Conservation (phyloP, 352 stramenopile genomes). For the Phytophthora brassicae region DNA sequence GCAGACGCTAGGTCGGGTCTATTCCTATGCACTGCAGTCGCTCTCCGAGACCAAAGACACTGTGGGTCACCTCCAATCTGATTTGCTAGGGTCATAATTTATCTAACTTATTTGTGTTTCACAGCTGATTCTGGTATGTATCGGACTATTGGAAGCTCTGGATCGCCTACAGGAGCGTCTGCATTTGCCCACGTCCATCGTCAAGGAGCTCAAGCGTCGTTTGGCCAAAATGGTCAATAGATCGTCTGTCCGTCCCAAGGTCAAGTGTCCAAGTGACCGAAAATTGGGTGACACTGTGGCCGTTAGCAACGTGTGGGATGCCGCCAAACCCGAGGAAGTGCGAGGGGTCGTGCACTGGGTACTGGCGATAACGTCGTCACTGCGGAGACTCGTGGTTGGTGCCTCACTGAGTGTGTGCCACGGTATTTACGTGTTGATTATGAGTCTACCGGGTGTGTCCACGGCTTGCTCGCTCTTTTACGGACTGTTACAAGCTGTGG, state of each 20-base stretch:
- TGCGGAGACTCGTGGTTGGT: constrained; percentile 56
- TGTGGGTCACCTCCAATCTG: constrained; percentile 33
- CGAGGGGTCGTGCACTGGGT: constrained; percentile 70
- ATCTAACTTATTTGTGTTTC: constrained; percentile 11
- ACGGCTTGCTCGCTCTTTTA: constrained; percentile 69
- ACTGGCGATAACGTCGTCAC: constrained; percentile 51
- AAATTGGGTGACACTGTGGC: constrained; percentile 53
- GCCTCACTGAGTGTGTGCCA: constrained; percentile 59
- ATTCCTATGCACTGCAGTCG: constrained; percentile 60
- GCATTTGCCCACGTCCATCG: constrained; percentile 61
- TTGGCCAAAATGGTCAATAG: constrained; percentile 65
- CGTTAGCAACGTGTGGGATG: constrained; percentile 56
- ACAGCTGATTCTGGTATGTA: constrained; percentile 79
- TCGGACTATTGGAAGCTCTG: constrained; percentile 71
- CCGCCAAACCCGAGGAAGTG: constrained; percentile 62
- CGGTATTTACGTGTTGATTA: constrained; percentile 74
- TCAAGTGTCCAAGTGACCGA: constrained; percentile 23
- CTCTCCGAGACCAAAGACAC: constrained; percentile 75
- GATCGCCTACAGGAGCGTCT: constrained; percentile 75
- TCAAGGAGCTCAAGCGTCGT: constrained; percentile 75
- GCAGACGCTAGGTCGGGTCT: constrained; percentile 43
- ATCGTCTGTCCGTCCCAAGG: constrained; percentile 41
- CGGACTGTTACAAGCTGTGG: constrained; percentile 67
- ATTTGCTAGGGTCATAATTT: not conserved
- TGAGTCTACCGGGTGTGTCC: constrained; percentile 73